phyloP scores from a whole-genome alignment of 305 asterid species.

The Plantago lanceolata region DNA sequence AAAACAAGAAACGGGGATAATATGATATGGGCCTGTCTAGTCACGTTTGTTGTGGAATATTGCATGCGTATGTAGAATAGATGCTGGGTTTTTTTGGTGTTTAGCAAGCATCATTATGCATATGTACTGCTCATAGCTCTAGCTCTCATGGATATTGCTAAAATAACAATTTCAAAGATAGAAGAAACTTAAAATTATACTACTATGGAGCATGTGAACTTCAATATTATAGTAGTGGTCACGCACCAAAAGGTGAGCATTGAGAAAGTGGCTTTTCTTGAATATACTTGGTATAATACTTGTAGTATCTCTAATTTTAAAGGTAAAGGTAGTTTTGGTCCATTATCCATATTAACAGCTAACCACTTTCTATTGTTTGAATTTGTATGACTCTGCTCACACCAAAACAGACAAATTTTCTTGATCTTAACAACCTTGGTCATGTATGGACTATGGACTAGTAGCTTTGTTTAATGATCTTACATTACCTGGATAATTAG shows the following conservation, averaged over 20 bases:
- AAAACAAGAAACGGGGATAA: neutral
- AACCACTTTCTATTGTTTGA: conserved; percentile 20
- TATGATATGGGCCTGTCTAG: conserved; percentile 5
- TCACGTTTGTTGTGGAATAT: conserved; percentile 10
- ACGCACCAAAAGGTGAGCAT: conserved; percentile 33
- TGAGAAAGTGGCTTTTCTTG: conserved; percentile 8
- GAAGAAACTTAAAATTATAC: neutral
- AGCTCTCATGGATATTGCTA: conserved; percentile 16
- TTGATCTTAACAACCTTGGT: conserved; percentile 12
- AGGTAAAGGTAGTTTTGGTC: conserved; percentile 26
- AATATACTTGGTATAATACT: neutral
- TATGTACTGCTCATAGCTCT: conserved; percentile 16
- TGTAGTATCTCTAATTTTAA: neutral
- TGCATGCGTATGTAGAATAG: conserved; percentile 39
- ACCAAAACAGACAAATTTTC: conserved; percentile 9
- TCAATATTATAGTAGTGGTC: conserved; percentile 24
- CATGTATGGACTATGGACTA: too few relatives aligned
- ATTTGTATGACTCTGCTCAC: neutral
- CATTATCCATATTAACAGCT: conserved; percentile 20
- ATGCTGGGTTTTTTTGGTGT: conserved; percentile 25
- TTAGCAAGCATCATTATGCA: neutral
- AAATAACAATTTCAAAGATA: neutral
- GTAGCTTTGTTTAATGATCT: neutral
- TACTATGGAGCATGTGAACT: conserved; percentile 34
- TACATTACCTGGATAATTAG: conserved; percentile 1